phyloP scores from a whole-genome alignment of 2,329 filamentous ascomycete species.

The Neopestalotiopsis rosae region DNA sequence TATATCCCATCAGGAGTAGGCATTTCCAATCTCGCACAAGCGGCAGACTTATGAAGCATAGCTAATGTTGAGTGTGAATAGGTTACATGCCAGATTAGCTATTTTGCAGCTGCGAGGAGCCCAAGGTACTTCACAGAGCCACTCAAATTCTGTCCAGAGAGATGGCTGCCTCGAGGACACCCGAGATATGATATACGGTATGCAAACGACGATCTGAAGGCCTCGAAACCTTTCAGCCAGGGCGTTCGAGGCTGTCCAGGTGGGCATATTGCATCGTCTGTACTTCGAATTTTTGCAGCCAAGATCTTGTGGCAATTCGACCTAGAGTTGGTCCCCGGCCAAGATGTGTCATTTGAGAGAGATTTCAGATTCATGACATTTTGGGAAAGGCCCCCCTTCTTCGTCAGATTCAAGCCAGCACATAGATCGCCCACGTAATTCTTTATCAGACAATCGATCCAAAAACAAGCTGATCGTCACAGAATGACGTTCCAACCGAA shows the following conservation, averaged over 20 bases:
- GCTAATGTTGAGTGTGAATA: neutral
- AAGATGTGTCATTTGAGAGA: slow-evolving; percentile 19
- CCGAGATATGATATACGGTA: slow-evolving; percentile 18
- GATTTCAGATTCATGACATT: slow-evolving; percentile 22
- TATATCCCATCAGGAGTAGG: slow-evolving; percentile 31
- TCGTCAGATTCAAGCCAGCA: slow-evolving; percentile 17
- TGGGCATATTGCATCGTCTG: slow-evolving; percentile 14
- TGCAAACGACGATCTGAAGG: slow-evolving; percentile 15
- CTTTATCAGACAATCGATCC: neutral
- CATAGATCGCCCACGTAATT: neutral
- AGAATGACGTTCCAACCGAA: neutral
- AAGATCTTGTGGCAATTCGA: slow-evolving; percentile 20
- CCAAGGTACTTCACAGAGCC: slow-evolving; percentile 19
- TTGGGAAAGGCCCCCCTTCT: slow-evolving; percentile 20
- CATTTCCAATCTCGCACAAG: slow-evolving; percentile 9
- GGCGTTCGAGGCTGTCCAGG: slow-evolving; percentile 22
- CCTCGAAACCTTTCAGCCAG: slow-evolving; percentile 24
- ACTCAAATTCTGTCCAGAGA: slow-evolving; percentile 21
- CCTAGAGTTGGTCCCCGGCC: slow-evolving; percentile 16
- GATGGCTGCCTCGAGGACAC: slow-evolving; percentile 20
- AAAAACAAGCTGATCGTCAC: neutral
- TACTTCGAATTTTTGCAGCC: slow-evolving; percentile 17
- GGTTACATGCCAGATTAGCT: slow-evolving; percentile 13
- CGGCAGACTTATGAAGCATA: neutral
- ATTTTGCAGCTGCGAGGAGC: slow-evolving; percentile 13